Evolutionary conservation across 306 rosid species (phyloP).

Genomic region (Corylus americana): DNA sequence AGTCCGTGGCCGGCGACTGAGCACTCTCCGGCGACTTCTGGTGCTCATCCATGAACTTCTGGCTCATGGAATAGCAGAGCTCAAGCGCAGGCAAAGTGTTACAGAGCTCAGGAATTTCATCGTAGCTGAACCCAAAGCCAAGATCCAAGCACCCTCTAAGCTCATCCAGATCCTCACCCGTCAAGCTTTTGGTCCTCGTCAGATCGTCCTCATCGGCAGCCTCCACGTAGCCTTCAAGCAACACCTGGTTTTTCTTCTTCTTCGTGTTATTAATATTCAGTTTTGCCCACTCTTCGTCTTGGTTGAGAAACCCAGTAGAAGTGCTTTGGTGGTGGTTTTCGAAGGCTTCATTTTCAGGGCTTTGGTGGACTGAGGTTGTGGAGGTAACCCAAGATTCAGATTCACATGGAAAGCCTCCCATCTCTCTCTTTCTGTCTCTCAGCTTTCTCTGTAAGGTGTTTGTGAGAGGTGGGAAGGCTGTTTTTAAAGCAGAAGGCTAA

Average conservation of each 20-base stretch:
- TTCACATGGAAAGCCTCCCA: slow-evolving; percentile 24
- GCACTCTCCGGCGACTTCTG: slow-evolving; percentile 45
- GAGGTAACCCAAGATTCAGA: slow-evolving; percentile 32
- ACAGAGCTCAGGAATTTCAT: slow-evolving; percentile 84
- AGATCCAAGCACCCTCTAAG: slow-evolving; percentile 86
- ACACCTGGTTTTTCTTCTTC: slow-evolving; percentile 56
- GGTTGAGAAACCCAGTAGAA: slow-evolving; percentile 1
- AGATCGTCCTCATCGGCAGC: slow-evolving; percentile 55
- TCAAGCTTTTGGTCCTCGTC: slow-evolving; percentile 65
- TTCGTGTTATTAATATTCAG: slow-evolving; percentile 7
- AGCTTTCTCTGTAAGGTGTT: background rate
- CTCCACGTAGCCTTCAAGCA: slow-evolving; percentile 70
- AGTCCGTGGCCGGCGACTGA: slow-evolving; percentile 23
- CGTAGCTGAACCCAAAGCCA: slow-evolving; percentile 84
- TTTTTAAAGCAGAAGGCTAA: slow-evolving; percentile 9
- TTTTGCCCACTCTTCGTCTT: slow-evolving; percentile 9
- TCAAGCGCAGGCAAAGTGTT: slow-evolving; percentile 88
- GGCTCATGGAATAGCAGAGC: slow-evolving; percentile 81
- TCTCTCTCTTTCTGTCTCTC: slow-evolving; percentile 9
- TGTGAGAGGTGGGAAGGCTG: background rate
- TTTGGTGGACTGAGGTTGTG: background rate
- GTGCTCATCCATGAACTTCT: slow-evolving; percentile 59
- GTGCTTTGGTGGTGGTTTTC: background rate
- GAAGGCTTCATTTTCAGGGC: slow-evolving; percentile 17
- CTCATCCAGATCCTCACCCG: slow-evolving; percentile 83